Evolutionary conservation across 192 early-diverging fungal species (phyloP), one percentile per base, ranked within the genome.

Genomic region (Cetraspora pellucida): DNA sequence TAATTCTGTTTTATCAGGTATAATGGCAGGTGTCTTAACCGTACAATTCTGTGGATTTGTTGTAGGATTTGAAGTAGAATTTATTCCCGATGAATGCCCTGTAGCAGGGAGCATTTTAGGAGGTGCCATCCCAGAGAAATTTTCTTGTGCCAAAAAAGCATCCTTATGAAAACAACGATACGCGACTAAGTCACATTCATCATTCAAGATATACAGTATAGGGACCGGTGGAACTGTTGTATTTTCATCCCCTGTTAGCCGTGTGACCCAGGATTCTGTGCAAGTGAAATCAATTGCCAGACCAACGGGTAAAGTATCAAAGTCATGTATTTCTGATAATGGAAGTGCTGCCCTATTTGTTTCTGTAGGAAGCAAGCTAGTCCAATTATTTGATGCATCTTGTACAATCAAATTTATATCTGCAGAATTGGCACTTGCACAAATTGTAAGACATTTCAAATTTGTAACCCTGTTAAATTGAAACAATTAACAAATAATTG

Each of bases 261-360:
- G 74, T 13, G n/a, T 54, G 11, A 43, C 4, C 74, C 74, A 76
- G 43, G 1, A 11, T 10, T 85, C 85, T n/a, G 80, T 83, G 31
- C 84, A 82, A 25, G 92, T 89, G 67, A 91, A 89, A 82, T 97
- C 95, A 52, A 95, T 30, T 13, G 88, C 93, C 58, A 91, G 71
- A 4, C 95, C 95, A 0, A 95, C 60, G 7, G 91, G 87, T 44
- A 80, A 83, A 7, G 90, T 90, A 68, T 95, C 93, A 1, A 82
- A 55, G n/a, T 89, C 86, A 10, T 81, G 67, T 44, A 75, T 60
- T 44, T 87, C 78, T 31, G 61, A 25, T 19, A 93, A 58, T 16
- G 94, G 93, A 66, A 94, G 80, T 19, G 78, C 81, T 6, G 88
- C 83, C 52, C 85, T 78, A 10, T 55, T 54, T 13, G 81, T 80